phyloP scores from a whole-genome alignment of 371 early-diverging fungal species.

The Gilbertella persicaria region DNA sequence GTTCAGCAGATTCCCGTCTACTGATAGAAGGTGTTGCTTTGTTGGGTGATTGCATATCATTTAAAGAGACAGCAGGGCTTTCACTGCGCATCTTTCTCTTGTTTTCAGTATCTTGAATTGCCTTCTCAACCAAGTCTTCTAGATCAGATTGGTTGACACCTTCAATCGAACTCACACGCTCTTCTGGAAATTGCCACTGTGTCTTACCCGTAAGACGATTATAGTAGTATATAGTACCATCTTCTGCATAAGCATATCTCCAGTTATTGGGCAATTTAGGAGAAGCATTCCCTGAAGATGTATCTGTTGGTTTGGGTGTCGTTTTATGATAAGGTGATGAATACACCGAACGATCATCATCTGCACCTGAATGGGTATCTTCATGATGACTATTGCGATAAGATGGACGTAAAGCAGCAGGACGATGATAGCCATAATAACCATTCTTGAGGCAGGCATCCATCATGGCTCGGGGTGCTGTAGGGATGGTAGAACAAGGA shows the following conservation, averaged over 20 bases:
- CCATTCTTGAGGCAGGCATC: constrained; percentile 30
- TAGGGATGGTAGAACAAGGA: constrained; percentile 29
- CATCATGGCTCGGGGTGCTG: constrained; percentile 39
- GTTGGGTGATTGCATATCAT: not conserved
- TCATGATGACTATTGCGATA: not conserved
- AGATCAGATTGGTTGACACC: constrained; percentile 36
- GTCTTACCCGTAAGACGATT: constrained; percentile 34
- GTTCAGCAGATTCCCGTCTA: constrained; percentile 2
- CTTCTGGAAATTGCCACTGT: constrained; percentile 42
- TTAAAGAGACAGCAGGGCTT: constrained; percentile 20
- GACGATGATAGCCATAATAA: constrained; percentile 16
- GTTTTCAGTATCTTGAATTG: constrained; percentile 29
- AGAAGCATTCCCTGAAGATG: not conserved
- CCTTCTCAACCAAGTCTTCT: constrained; percentile 31
- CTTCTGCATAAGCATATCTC: constrained; percentile 32
- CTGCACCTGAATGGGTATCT: constrained; percentile 4
- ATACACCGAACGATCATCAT: not conserved
- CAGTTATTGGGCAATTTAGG: constrained; percentile 32
- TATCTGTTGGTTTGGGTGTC: constrained; percentile 1
- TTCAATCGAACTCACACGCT: constrained; percentile 36
- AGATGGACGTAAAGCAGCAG: constrained; percentile 1
- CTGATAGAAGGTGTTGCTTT: constrained; percentile 11
- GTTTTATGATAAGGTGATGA: not conserved
- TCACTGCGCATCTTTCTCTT: constrained; percentile 17
- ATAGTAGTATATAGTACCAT: constrained; percentile 39